phyloP scores from a whole-genome alignment of 768 basidiomycete genomes.

The Sarcomyxa edulis region DNA sequence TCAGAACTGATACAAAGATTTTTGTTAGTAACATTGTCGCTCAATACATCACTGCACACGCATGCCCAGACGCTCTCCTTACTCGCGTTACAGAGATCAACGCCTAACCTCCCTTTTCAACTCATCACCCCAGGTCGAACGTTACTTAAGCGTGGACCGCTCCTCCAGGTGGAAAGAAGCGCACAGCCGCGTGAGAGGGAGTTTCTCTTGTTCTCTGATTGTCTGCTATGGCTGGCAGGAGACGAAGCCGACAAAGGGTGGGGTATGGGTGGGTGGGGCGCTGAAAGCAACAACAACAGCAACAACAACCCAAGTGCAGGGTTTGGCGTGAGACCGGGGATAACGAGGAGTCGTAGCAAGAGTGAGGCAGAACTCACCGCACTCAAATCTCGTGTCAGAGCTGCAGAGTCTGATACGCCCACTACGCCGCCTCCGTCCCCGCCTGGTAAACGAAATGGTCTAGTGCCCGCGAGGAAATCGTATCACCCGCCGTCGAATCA shows the following conservation, averaged over 20 bases:
- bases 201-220: conserved; percentile 81
- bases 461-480: conserved; percentile 13
- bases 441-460: conserved; percentile 9
- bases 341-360: conserved; percentile 47
- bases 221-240: conserved; percentile 68
- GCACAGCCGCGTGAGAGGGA: conserved; percentile 52
- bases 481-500: conserved; percentile 24
- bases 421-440: conserved; percentile 14
- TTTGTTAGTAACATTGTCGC: conserved; percentile 62
- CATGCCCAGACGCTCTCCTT: conserved; percentile 75
- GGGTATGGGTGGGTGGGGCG: conserved; percentile 18
- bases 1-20: conserved; percentile 5
- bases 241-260: conserved; percentile 36
- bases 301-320: conserved; percentile 19
- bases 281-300: conserved; percentile 10
- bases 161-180: conserved; percentile 53
- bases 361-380: conserved; percentile 53
- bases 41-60: conserved; percentile 74
- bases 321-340: conserved; percentile 20
- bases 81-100: conserved; percentile 74
- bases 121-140: conserved; percentile 79
- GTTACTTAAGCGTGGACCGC: conserved; percentile 62
- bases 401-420: conserved; percentile 9
- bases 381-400: conserved; percentile 6
- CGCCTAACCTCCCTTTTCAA: conserved; percentile 53